These are phyloP conservation scores for Paramyrothecium roridum DNA, from an alignment of 2,329 filamentous ascomycete species.

Conservation along the genomic window DNA sequence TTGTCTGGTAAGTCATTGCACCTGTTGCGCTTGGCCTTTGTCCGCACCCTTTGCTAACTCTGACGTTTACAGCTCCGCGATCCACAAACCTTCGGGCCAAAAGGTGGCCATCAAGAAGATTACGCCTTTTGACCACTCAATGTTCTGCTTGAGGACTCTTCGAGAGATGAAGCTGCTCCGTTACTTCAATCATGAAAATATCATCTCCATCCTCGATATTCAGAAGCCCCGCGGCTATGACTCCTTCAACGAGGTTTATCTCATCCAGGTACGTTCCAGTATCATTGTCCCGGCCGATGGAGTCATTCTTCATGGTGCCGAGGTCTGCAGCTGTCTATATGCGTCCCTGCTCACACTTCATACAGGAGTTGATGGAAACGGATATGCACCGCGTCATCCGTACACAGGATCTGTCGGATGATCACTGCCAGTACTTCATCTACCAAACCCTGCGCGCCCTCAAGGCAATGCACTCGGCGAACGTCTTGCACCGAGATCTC, in stretches of 20 bases:
- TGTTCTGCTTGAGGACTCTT: constrained; percentile 95
- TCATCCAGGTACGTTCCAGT: constrained; percentile 74
- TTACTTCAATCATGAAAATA: constrained; percentile 99
- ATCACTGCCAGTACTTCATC: constrained; percentile 99
- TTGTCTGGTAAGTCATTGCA: constrained; percentile 75
- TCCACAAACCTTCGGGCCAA: constrained; percentile 96
- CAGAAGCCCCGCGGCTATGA: constrained; percentile 97
- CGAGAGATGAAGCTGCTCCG: constrained; percentile 98
- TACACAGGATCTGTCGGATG: constrained; percentile 96
- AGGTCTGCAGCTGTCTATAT: too few species aligned
- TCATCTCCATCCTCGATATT: constrained; percentile 98
- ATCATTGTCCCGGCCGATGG: neutral
- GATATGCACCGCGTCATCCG: constrained; percentile 99
- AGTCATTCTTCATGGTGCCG: too few species aligned
- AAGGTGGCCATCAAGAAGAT: constrained; percentile 99
- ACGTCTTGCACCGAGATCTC: constrained; percentile 93
- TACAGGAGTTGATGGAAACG: constrained; percentile 95
- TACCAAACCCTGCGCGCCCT: constrained; percentile 97
- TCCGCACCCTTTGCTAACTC: neutral
- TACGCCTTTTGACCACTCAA: constrained; percentile 97
- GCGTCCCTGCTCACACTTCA: constrained; percentile 3
- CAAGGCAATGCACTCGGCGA: constrained; percentile 99
- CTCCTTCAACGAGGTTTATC: constrained; percentile 94
- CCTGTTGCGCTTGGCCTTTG: neutral
- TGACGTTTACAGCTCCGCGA: constrained; percentile 67